phyloP scores from a whole-genome alignment of 805 yeast genomes.

The Starmerella tilneyi region DNA sequence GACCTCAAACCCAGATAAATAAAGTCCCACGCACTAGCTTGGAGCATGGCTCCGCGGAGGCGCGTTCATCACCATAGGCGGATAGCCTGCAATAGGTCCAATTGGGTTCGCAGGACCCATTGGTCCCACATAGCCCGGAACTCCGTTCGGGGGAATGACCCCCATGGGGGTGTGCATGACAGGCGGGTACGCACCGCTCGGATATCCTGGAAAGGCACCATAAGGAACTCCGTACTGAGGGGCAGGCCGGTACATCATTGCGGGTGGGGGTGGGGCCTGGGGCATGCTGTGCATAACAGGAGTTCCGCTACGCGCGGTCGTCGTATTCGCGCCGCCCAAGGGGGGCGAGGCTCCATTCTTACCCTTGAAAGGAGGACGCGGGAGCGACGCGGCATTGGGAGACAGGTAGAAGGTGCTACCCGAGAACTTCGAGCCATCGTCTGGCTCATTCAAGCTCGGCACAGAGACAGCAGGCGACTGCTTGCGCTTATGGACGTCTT shows the following conservation, averaged over 20 bases:
- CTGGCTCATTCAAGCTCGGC: neutral
- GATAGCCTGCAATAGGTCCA: slow-evolving; percentile 2
- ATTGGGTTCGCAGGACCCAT: neutral
- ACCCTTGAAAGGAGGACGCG: slow-evolving; percentile 27
- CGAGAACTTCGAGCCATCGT: slow-evolving; percentile 13
- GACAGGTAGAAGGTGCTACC: slow-evolving; percentile 26
- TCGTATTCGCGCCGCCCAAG: neutral
- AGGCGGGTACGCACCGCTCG: slow-evolving; percentile 4
- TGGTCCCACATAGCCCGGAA: slow-evolving; percentile 1
- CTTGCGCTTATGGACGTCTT: neutral
- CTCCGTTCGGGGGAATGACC: neutral
- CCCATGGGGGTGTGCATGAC: slow-evolving; percentile 6
- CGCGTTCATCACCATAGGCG: slow-evolving; percentile 5
- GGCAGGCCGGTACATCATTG: slow-evolving; percentile 4
- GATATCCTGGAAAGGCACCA: slow-evolving; percentile 4
- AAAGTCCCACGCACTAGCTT: neutral
- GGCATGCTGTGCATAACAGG: neutral
- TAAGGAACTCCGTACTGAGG: slow-evolving; percentile 2
- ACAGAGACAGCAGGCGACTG: neutral
- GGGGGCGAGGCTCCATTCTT: slow-evolving; percentile 7
- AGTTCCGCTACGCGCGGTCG: neutral
- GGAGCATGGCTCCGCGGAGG: neutral
- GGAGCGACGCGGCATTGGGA: slow-evolving; percentile 26
- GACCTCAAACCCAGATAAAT: slow-evolving; percentile 3
- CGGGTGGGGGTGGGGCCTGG: neutral